Evolutionary conservation across 225 moss, liverwort and hornwort species (phyloP), one percentile per base, ranked within the genome.

Genomic region (Neckera pumila): DNA sequence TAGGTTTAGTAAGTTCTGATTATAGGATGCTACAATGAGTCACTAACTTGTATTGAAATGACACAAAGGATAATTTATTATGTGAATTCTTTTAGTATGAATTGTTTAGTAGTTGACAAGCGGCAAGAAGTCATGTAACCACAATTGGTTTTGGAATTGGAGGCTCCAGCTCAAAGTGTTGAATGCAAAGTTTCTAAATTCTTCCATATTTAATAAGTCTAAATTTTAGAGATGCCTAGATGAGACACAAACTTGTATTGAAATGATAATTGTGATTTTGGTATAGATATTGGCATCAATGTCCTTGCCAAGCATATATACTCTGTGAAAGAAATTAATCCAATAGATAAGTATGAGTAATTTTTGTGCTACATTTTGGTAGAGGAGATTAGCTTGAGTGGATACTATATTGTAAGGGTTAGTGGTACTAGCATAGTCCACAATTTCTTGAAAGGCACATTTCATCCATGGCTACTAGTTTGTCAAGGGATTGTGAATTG

Each of bases 381-480:
- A 0, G 45, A 21, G 17, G 25, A 6, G 58, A 31, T 43, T 31
- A 80, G 14, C 14, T 62, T 81, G 22, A 81, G 14, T 30, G 1
- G 5, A 40, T 21, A 33, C 15, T 10, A 21, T 45, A 7, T 34
- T 62, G 33, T 43, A 79, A 63, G 47, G 23, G 47, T 34, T 81
- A 13, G 45, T 47, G 23, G 18, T 47, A 21, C 21, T 43, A 43
- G 17, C 40, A 60, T 0, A 60, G 2, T 18, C 5, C n/a, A n/a
- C n/a, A n/a, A n/a, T 91, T 98, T 62, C 87, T 94, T 43, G 92
- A 89, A 53, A 57, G 70, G 42, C 93, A 94, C 36, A 49, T 86
- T 79, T 73, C 90, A 11, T 70, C 75, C 15, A 60, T 85, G 65
- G 72, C 84, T 61, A 59, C 66, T 76, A 61, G 62, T 54, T 71